Base-by-base conservation (phyloP, 495 filamentous ascomycete species). In the Podospora sp. region DNA sequence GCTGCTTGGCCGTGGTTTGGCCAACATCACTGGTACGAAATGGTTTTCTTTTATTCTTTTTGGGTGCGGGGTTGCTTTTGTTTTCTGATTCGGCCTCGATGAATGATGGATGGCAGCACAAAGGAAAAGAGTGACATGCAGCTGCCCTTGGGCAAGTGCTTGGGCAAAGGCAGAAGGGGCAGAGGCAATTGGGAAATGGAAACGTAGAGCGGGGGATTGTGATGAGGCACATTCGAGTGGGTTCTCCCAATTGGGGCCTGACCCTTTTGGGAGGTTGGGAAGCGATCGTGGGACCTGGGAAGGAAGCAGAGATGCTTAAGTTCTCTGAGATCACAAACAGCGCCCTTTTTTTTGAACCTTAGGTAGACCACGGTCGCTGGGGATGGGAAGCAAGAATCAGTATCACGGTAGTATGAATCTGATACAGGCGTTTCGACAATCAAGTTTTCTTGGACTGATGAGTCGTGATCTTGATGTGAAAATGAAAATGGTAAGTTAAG, bases 391-490 rank as follows among this genome's bases (percentile, higher is more conserved):
- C 26, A 40, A 63, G 27, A 29, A 20, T 63, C 40, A 63, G 25
- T 63, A 46, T 25, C 33, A 36, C 40, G 25, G 60, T 50, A 63
- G 60, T 51, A 63, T 63, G 61, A 63, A 63, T 63, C 36, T 27
- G 51, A 63, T 29, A 63, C 6, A 55, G 40, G 40, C 40, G 40
- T 46, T 46, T 55, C 14, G 52, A 26, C 8, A 24, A 55, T 12
- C 22, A 25, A 24, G 14, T 46, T 14, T 11, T 46, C 40, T 46
- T 14, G 16, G 16, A 6, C 14, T 18, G 40, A 46, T 46, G 40
- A 14, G 12, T 46, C 14, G 5, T 18, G 16, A 46, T 12, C 5
- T 33, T 33, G 12, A 36, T 36, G 11, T 12, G 2, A 11, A 46
- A 46, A 46, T 2, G 4, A 46, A 46, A 46, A 14, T 11, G 2